Percentiles rank a stretch among this genome's conserved stretches.
Evolutionary conservation across 306 rosid species (phyloP).

Genomic region (Dalbergia cochinchinensis): DNA sequence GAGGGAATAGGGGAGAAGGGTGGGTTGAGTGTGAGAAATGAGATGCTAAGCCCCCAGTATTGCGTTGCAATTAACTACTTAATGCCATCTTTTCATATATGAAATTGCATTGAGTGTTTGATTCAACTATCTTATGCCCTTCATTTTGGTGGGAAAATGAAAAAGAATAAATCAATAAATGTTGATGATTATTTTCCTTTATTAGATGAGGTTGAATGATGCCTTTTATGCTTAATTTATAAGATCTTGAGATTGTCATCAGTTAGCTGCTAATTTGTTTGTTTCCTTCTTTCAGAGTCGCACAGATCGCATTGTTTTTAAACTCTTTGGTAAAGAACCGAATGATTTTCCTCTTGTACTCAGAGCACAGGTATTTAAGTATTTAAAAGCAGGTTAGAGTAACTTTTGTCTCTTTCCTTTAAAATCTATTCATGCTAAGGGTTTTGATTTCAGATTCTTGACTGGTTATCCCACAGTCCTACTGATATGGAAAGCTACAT

Average conservation of each 20-base stretch:
- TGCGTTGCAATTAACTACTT: background rate
- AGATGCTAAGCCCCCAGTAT: background rate
- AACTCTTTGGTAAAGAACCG: conserved; percentile 55
- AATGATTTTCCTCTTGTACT: conserved; percentile 47
- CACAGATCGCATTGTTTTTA: conserved; percentile 52
- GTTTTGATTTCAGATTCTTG: conserved; percentile 63
- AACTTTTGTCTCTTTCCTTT: conserved; percentile 30
- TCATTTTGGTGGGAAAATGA: background rate
- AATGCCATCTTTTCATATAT: conserved; percentile 13
- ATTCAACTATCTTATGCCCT: background rate
- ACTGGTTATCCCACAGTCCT: conserved; percentile 78
- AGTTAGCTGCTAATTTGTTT: conserved; percentile 44
- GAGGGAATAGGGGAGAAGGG: conserved; percentile 13
- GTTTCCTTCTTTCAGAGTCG: conserved; percentile 48
- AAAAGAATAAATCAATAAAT: background rate
- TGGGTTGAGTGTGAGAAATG: conserved; percentile 2
- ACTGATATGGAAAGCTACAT: conserved; percentile 82
- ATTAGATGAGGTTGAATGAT: conserved; percentile 1
- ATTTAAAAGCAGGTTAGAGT: background rate
- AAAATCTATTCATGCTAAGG: conserved; percentile 1
- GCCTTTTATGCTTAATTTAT: conserved; percentile 18
- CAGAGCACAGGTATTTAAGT: conserved; percentile 50
- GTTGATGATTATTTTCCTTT: conserved; percentile 2
- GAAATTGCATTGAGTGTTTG: conserved; percentile 36
- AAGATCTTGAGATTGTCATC: conserved; percentile 19